Base-by-base conservation (phyloP, 768 basidiomycete species). In the Lactarius sanguifluus region DNA sequence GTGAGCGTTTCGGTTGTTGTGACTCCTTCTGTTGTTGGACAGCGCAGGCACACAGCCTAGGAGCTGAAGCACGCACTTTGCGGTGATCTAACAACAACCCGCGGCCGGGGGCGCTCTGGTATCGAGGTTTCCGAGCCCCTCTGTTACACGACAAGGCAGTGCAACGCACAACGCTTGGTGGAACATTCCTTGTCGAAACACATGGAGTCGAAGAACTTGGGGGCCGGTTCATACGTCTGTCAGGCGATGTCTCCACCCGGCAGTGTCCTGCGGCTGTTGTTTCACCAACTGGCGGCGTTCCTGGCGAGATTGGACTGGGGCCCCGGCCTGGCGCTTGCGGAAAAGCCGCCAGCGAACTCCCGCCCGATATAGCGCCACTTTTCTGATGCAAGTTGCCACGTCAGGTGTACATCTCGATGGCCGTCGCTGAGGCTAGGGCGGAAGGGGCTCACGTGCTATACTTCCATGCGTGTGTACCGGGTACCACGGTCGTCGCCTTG, bases 381-480 rank as follows among this genome's bases (percentile, higher is more conserved):
- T 59, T 59, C 45, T 64, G 61, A 64, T 63, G 50, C 62, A 64
- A 58, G 58, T 64, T 55, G 62, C 62, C 55, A 64, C 59, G 58
- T 54, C 57, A 62, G 61, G 57, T 18, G 55, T 30, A 30, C 41
- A 63, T 63, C 62, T 23, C 28, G 25, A 38, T 34, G n/a, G 12
- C 20, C 23, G 52, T 20, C 59, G 23, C 30, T 28, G 40, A 18
- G 55, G 62, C 54, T 40, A 43, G 15, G 5, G 40, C 58, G 16
- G 41, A 47, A 28, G 43, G 5, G 1, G 32, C 32, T 38, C 38
- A 32, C 32, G 18, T 20, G 56, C 20, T 16, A 57, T 57, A 57
- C 64, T 59, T 47, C 54, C 23, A 25, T 60, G 8, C 34, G 16
- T 50, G 28, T 59, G 23, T 20, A 30, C n/a, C 25, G 60, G 36